Evolutionary conservation across 371 early-diverging fungal genomes (phyloP).

Genomic region (Mitosporidium daphniae): DNA sequence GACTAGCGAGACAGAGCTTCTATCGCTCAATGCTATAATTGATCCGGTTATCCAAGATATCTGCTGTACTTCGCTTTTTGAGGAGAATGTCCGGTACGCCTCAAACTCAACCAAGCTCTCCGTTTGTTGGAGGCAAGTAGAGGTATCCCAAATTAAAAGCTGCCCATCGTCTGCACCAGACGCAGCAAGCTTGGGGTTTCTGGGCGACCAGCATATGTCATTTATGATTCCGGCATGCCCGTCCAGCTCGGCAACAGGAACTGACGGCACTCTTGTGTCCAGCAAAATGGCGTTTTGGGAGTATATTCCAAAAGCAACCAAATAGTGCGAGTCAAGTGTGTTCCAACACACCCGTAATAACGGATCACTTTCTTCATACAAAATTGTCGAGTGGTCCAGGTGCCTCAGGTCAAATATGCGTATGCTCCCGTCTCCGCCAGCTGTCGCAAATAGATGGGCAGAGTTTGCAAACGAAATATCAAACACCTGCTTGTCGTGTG

Average conservation of each 20-base stretch:
- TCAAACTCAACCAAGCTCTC: too few relatives aligned
- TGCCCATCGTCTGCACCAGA: too few relatives aligned
- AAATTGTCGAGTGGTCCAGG: slow-evolving; percentile 63
- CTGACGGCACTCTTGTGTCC: slow-evolving; percentile 53
- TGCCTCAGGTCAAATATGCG: slow-evolving; percentile 66
- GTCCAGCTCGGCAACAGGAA: slow-evolving; percentile 33
- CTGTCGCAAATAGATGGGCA: slow-evolving; percentile 58
- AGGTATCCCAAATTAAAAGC: too few relatives aligned
- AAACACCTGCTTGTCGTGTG: slow-evolving; percentile 75
- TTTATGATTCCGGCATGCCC: slow-evolving; percentile 38
- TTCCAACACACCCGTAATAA: slow-evolving; percentile 51
- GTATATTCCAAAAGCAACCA: slow-evolving; percentile 55
- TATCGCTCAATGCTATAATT: too few relatives aligned
- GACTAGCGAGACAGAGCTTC: too few relatives aligned
- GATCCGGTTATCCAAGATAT: too few relatives aligned
- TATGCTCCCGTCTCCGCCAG: slow-evolving; percentile 78
- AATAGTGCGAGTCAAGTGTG: slow-evolving; percentile 35
- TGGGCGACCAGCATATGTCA: too few relatives aligned
- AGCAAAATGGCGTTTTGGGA: slow-evolving; percentile 30
- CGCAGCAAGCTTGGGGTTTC: too few relatives aligned
- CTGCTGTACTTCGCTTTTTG: too few relatives aligned
- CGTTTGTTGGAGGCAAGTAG: too few relatives aligned
- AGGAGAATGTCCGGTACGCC: too few relatives aligned
- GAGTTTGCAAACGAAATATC: slow-evolving; percentile 57
- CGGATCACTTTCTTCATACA: slow-evolving; percentile 42